Evolutionary conservation across 2,329 filamentous ascomycete genomes (phyloP), one percentile per base, ranked within the genome.

Genomic region (Biscogniauxia mediterranea): DNA sequence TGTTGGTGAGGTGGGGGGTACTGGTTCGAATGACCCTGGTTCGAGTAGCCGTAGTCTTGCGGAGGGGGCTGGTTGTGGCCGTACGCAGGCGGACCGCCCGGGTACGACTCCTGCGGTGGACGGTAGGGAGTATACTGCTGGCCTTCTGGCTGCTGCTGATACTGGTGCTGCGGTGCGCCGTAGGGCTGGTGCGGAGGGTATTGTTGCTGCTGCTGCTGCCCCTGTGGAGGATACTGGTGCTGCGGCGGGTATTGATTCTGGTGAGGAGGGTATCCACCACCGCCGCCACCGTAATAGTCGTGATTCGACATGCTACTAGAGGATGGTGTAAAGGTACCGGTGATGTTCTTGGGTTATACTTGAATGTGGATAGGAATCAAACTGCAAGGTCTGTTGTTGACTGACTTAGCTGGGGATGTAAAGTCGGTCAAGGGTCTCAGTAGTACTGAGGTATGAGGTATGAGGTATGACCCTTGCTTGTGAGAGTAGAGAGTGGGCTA

Each of bases 321-420:
- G 20, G 55, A n/a, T 5, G 46, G 38, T 46, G 38, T 46, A 46
- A 7, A 3, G 17, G 23, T 23, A 3, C 23, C 5, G 5, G 23
- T 2, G 23, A n/a, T n/a, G 23, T 23, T 23, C 23, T 23, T 23
- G 5, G 23, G 23, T 23, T 23, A 2, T 23, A 3, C 23, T 5
- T 23, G 6, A 17, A 2, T 46, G 13, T 46, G 11, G 38, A 2
- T 3, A 17, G 7, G 28, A 9, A 32, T 32, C 23, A 32, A 6
- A 32, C 28, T 32, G 7, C 28, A 4, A 32, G 7, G 3, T 32
- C 7, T 2, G 7, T 9, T 2, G 28, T 32, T 8, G 28, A 13
- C 28, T 68, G 28, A 6, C 28, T 68, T 84, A 86, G 73, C 32
- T 46, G 7, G 38, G 38, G 11, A 46, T 46, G 38, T 46, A n/a